Evolutionary conservation across 768 basidiomycete genomes (phyloP), one percentile per base, ranked within the genome.

Genomic region (Serendipita sp.): DNA sequence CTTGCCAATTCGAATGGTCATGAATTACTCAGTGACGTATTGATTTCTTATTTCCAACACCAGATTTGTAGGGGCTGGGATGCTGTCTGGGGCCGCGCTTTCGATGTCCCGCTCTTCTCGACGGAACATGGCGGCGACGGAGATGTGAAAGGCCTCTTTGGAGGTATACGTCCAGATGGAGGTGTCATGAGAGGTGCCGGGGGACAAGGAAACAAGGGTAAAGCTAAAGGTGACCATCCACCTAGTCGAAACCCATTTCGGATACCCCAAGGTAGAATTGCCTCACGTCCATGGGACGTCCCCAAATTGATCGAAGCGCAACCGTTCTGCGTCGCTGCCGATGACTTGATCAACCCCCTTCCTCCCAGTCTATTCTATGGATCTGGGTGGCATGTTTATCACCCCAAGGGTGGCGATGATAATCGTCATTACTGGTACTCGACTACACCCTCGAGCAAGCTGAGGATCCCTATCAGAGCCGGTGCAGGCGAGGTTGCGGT

Each of bases 331-430:
- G 92, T 90, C 0, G 86, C 85, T 22, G 96, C 96, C n/a, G 95
- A 97, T 73, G 94, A 99, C 71, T 78, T 98, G 60, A 90, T 99
- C 73, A 97, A 98, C 74, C 96, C 96, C 1, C 79, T 98, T 0
- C 95, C 95, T n/a, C 83, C 86, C 0, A 90, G 89, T 31, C 74
- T 97, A 67, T 98, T 98, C 76, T 88, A 86, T 65, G 96, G 93
- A 31, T 85, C 86, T 0, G 96, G 96, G 3, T 99, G 95, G 95
- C 78, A 80, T 64, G 81, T 81, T 0, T 81, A 79, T 69, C 90
- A 93, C 71, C 90, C 88, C 0, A 63, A 60, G 16, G 72, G 78
- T 38, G 42, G 69, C 71, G 68, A 81, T 76, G 63, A 80, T 75
- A 67, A 82, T 76, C 66, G 73, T 61, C 90, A 98, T 74, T 97